phyloP scores from a whole-genome alignment of 2,329 filamentous ascomycete genomes.

The Curvularia sp. region DNA sequence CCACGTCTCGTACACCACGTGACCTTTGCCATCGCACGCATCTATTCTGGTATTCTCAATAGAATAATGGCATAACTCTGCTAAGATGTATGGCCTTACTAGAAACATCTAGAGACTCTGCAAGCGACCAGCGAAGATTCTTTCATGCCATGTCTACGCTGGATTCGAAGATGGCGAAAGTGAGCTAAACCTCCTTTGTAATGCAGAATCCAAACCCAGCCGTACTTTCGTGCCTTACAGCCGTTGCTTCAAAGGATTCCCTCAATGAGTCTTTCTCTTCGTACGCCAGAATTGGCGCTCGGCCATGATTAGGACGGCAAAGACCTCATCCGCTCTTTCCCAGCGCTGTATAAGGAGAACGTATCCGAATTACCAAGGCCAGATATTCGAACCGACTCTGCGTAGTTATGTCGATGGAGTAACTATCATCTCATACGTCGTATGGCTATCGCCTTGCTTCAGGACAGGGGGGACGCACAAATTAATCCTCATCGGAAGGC shows the following conservation, averaged over 20 bases:
- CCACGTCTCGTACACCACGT: background rate
- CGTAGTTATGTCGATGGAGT: background rate
- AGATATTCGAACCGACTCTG: background rate
- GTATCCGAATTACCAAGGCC: background rate
- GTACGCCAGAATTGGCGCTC: background rate
- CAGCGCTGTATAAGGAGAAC: background rate
- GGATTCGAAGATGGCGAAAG: background rate
- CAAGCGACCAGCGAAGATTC: background rate
- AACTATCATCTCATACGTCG: background rate
- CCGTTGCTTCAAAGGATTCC: no score
- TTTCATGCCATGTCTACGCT: background rate
- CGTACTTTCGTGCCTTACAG: no score
- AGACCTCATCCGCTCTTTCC: background rate
- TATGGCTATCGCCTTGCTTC: background rate
- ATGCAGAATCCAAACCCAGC: background rate
- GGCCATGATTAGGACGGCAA: background rate
- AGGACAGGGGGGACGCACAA: background rate
- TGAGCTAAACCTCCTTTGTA: background rate
- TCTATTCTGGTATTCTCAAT: background rate
- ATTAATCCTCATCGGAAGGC: slow-evolving; percentile 13
- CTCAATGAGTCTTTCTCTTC: background rate
- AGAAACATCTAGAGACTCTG: background rate
- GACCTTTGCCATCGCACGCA: background rate
- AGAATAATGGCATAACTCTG: background rate
- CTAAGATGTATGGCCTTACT: background rate